Evolutionary conservation across 768 basidiomycete species (phyloP).

Genomic region (Vishniacozyma victoriae): DNA sequence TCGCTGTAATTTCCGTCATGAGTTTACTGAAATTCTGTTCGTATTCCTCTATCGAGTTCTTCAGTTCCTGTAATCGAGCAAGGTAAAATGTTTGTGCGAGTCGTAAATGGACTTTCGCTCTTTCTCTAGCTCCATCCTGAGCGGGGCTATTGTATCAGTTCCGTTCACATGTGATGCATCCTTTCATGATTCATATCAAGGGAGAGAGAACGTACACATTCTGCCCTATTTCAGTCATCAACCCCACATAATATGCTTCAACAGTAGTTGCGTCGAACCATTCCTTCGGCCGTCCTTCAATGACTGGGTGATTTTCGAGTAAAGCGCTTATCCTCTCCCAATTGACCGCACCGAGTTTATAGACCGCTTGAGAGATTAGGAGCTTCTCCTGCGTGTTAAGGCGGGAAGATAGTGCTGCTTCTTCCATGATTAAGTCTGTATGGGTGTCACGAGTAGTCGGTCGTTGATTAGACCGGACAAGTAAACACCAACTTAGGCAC

Average conservation of each 20-base stretch:
- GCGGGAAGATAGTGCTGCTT: neutral
- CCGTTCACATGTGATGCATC: too few relatives aligned
- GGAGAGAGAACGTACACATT: slow-evolving; percentile 46
- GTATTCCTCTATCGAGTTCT: slow-evolving; percentile 63
- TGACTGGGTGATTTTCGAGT: slow-evolving; percentile 64
- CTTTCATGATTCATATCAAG: too few relatives aligned
- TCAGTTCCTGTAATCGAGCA: slow-evolving; percentile 64
- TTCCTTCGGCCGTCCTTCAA: slow-evolving; percentile 56
- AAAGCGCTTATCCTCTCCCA: slow-evolving; percentile 66
- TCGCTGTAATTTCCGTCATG: slow-evolving; percentile 68
- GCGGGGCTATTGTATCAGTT: slow-evolving; percentile 31
- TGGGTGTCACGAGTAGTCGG: too few relatives aligned
- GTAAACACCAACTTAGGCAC: too few relatives aligned
- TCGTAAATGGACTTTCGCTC: slow-evolving; percentile 60
- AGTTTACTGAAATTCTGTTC: slow-evolving; percentile 76
- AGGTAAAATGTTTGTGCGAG: slow-evolving; percentile 72
- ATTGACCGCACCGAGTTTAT: slow-evolving; percentile 60
- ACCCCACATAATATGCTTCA: slow-evolving; percentile 58
- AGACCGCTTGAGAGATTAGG: slow-evolving; percentile 77
- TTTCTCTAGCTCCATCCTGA: slow-evolving; percentile 55
- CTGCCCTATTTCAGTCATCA: slow-evolving; percentile 65
- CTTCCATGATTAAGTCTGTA: neutral
- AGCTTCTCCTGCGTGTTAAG: slow-evolving; percentile 58
- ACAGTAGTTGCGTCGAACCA: slow-evolving; percentile 71
- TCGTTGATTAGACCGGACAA: too few relatives aligned